These are phyloP conservation scores for Chlorella sp. DNA, from an alignment of 139 green algal genomes.

Conservation along the genomic window DNA sequence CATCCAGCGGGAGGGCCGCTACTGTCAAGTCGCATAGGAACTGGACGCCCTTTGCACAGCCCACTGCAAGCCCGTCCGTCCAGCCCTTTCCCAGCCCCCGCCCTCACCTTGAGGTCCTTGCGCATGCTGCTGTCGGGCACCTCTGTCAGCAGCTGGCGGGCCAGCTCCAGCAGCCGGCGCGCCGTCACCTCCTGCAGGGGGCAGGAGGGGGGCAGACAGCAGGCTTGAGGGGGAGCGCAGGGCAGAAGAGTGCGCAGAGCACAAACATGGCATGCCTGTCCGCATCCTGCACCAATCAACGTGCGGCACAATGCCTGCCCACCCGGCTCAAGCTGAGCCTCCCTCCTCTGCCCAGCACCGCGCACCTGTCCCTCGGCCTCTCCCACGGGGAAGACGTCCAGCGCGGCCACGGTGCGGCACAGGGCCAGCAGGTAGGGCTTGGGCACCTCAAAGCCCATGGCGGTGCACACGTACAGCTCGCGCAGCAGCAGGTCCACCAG, in stretches of 20 bases:
- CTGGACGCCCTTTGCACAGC: too few relatives aligned
- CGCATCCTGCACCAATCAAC: neutral
- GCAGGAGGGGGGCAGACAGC: neutral
- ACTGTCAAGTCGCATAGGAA: too few relatives aligned
- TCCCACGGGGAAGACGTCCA: constrained; percentile 29
- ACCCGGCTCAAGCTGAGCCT: too few relatives aligned
- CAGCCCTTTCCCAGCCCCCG: too few relatives aligned
- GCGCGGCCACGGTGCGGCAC: constrained; percentile 30
- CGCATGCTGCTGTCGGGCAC: constrained; percentile 9
- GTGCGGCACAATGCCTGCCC: too few relatives aligned
- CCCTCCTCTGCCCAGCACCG: neutral
- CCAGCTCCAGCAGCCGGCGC: constrained; percentile 19
- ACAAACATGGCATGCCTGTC: neutral
- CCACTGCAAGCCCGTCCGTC: too few relatives aligned
- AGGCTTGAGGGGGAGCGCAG: neutral
- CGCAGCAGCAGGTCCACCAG: constrained; percentile 36
- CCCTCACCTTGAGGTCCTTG: neutral
- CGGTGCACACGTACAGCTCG: constrained; percentile 39
- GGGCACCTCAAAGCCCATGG: constrained; percentile 14
- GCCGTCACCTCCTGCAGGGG: neutral
- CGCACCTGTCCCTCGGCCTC: constrained; percentile 18
- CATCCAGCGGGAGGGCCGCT: too few relatives aligned
- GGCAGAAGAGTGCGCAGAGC: neutral
- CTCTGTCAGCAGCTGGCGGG: neutral
- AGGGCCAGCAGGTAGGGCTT: constrained; percentile 51